A percentile compares a stretch with the other conserved stretches of the same genome.
Conservation (phyloP, 257 asterid species). For the Sherardia arvensis region DNA sequence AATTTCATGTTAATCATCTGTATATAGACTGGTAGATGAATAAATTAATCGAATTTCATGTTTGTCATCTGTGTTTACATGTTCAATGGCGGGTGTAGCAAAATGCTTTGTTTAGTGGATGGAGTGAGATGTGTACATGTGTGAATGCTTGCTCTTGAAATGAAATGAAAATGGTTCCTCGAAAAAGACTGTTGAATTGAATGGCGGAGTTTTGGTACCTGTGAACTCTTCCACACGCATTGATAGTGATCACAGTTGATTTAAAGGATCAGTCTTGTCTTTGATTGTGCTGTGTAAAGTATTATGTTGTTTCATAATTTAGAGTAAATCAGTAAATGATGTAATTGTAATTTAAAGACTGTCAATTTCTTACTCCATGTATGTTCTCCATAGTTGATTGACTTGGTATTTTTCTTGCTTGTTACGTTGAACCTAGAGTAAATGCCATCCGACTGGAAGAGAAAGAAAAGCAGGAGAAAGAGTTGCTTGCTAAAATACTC, state of each 20-base stretch:
- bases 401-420: background rate
- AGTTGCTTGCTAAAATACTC: conserved; percentile 45
- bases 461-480: conserved; percentile 72
- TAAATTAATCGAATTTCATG: background rate
- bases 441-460: conserved; percentile 59
- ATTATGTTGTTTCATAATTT: background rate
- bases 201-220: background rate
- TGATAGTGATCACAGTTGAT: background rate
- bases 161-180: no score
- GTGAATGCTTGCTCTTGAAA: no score
- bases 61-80: background rate
- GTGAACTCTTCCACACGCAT: background rate
- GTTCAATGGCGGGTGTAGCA: no score
- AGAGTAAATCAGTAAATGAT: background rate
- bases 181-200: no score
- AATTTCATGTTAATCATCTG: background rate
- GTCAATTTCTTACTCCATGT: no score
- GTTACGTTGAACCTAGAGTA: conserved; percentile 32
- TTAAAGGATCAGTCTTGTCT: background rate
- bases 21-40: no score
- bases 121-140: no score
- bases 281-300: background rate
- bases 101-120: no score
- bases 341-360: background rate
- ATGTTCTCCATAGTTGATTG: background rate